Evolutionary conservation across 2,329 filamentous ascomycete species (phyloP).

Genomic region (Arthrobotrys entomopaga): DNA sequence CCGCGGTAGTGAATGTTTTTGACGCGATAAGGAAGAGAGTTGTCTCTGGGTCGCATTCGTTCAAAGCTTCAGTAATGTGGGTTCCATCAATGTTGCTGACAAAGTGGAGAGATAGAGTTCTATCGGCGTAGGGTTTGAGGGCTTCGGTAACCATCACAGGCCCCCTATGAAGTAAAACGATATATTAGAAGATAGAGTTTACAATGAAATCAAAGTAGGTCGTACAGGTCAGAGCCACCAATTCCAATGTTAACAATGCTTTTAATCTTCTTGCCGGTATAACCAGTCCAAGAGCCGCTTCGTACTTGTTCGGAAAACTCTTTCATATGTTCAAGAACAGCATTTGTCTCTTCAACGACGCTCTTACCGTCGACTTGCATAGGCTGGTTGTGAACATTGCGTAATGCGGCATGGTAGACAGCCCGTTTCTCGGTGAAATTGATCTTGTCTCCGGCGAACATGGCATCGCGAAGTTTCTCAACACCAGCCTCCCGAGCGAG

Average conservation of each 20-base stretch:
- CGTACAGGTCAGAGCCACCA: conserved; percentile 96
- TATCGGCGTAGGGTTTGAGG: conserved; percentile 90
- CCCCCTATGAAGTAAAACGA: conserved; percentile 69
- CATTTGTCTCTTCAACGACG: conserved; percentile 92
- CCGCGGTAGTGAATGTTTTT: conserved; percentile 99
- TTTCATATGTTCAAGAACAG: conserved; percentile 95
- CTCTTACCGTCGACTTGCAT: conserved; percentile 69
- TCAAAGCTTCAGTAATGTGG: conserved; percentile 93
- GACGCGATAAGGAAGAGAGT: conserved; percentile 98
- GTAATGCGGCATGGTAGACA: conserved; percentile 92
- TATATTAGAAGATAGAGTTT: background rate
- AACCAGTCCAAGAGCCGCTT: conserved; percentile 96
- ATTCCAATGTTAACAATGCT: conserved; percentile 98
- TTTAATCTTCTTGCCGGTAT: conserved; percentile 94
- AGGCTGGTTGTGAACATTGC: conserved; percentile 84
- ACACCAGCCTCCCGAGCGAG: conserved; percentile 90
- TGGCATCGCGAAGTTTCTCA: conserved; percentile 92
- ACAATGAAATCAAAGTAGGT: background rate
- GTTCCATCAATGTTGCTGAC: conserved; percentile 99
- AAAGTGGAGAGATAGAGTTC: conserved; percentile 90
- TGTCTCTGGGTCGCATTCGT: conserved; percentile 89
- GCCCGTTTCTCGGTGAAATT: conserved; percentile 98
- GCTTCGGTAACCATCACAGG: conserved; percentile 99
- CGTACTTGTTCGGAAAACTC: conserved; percentile 95
- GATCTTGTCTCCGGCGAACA: conserved; percentile 98